Evolutionary conservation across 1,284 basidiomycete species (phyloP).

Genomic region (Baeospora myosura): DNA sequence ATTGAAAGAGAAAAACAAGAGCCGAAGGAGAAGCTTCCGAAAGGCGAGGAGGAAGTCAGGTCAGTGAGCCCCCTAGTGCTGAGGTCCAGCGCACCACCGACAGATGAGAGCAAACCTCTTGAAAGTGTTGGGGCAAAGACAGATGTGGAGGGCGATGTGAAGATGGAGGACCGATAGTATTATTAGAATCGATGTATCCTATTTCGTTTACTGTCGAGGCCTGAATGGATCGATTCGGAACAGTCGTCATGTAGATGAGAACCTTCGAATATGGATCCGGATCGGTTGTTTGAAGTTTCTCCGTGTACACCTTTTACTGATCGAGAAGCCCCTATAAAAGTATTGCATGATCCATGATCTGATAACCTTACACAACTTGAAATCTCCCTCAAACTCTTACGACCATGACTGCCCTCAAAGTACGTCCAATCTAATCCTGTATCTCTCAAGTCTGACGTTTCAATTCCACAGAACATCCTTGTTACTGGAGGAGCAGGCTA

Average conservation of each 20-base stretch:
- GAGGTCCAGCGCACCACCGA: neutral
- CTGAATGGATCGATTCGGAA: neutral
- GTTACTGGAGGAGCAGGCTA: constrained; percentile 13
- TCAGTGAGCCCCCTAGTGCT: neutral
- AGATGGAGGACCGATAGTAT: constrained; percentile 59
- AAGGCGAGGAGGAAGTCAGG: constrained; percentile 24
- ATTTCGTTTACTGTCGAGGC: neutral
- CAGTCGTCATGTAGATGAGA: neutral
- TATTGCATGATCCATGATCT: no score
- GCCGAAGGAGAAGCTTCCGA: constrained; percentile 10
- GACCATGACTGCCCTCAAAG: constrained; percentile 7
- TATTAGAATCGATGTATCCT: no score
- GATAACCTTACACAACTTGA: constrained; percentile 1
- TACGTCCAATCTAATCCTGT: constrained; percentile 1
- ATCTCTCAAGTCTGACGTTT: constrained; percentile 1
- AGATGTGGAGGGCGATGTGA: constrained; percentile 39
- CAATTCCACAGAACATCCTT: constrained; percentile 12
- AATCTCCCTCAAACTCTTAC: no score
- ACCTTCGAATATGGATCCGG: no score
- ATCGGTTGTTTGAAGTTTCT: no score
- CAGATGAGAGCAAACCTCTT: constrained; percentile 4
- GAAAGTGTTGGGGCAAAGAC: constrained; percentile 20
- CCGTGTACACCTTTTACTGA: no score
- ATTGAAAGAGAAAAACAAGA: constrained; percentile 57
- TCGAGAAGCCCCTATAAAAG: no score